Evolutionary conservation across 352 stramenopile genomes (phyloP).

Genomic region (Globisporangium lucens): DNA sequence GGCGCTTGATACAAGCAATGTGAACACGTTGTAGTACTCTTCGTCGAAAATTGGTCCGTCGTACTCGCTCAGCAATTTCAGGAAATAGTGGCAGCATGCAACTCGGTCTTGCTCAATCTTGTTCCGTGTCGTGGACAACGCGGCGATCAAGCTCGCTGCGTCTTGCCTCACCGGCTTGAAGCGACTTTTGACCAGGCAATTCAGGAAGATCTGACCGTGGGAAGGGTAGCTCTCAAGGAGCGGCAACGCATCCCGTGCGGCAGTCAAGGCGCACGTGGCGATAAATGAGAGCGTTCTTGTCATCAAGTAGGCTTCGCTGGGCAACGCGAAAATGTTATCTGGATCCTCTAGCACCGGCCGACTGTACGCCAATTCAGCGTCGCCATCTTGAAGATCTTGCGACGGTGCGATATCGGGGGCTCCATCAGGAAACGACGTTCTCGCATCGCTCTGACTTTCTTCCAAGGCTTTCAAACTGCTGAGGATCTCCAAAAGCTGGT

Average conservation of each 20-base stretch:
- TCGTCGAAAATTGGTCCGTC: conserved; percentile 34
- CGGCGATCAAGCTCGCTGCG: conserved; percentile 39
- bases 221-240: conserved; percentile 38
- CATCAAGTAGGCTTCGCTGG: conserved; percentile 55
- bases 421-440: background rate
- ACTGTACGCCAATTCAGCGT: conserved; percentile 27
- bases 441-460: background rate
- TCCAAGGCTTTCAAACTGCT: conserved; percentile 30
- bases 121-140: conserved; percentile 45
- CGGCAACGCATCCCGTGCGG: conserved; percentile 25
- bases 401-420: background rate
- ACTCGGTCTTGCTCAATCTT: conserved; percentile 39
- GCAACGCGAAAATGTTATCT: conserved; percentile 46
- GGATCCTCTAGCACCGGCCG: conserved; percentile 39
- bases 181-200: conserved; percentile 39
- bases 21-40: conserved; percentile 69
- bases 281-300: conserved; percentile 52
- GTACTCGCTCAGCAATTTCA: conserved; percentile 49
- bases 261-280: conserved; percentile 32
- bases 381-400: conserved; percentile 7
- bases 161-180: conserved; percentile 52
- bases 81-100: conserved; percentile 43
- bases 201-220: conserved; percentile 40
- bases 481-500: conserved; percentile 41
- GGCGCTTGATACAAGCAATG: conserved; percentile 46